phyloP scores from a whole-genome alignment of 2,329 filamentous ascomycete species.

The Hypoxylon sp. region DNA sequence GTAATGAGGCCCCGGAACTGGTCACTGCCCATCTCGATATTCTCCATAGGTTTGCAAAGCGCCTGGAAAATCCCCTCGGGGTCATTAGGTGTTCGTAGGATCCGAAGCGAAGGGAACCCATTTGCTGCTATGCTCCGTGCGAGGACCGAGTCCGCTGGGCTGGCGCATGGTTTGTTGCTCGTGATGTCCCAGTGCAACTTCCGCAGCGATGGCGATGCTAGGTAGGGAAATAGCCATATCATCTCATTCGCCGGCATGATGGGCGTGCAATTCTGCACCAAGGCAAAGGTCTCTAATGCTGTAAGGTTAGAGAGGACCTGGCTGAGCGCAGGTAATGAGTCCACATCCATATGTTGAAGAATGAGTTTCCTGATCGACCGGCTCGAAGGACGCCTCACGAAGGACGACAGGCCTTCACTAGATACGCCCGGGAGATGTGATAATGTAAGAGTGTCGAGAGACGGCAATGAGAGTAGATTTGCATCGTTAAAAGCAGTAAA shows the following conservation, averaged over 20 bases:
- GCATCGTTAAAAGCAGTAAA: slow-evolving; percentile 70
- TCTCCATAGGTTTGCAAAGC: slow-evolving; percentile 74
- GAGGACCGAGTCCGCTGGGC: slow-evolving; percentile 72
- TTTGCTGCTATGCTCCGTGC: slow-evolving; percentile 72
- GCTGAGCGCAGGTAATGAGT: slow-evolving; percentile 69
- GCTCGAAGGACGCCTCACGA: slow-evolving; percentile 66
- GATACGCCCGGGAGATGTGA: slow-evolving; percentile 70
- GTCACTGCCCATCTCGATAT: slow-evolving; percentile 66
- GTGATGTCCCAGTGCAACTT: slow-evolving; percentile 77
- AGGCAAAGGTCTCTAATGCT: slow-evolving; percentile 64
- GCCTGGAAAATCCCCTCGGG: slow-evolving; percentile 77
- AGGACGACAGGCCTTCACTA: slow-evolving; percentile 68
- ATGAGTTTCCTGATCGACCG: slow-evolving; percentile 64
- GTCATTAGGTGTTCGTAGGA: slow-evolving; percentile 76
- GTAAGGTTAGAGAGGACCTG: slow-evolving; percentile 71
- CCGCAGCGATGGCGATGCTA: slow-evolving; percentile 68
- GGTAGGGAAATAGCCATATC: slow-evolving; percentile 75
- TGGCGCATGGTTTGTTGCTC: slow-evolving; percentile 60
- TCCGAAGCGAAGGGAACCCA: slow-evolving; percentile 74
- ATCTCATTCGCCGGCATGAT: slow-evolving; percentile 68
- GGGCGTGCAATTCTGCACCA: slow-evolving; percentile 70
- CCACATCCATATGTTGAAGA: slow-evolving; percentile 69
- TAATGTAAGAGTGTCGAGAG: slow-evolving; percentile 69
- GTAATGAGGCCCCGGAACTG: slow-evolving; percentile 58
- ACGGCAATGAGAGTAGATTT: slow-evolving; percentile 68